Evolutionary conservation across 2,329 filamentous ascomycete species (phyloP).

Genomic region (Ascochyta rabiei): DNA sequence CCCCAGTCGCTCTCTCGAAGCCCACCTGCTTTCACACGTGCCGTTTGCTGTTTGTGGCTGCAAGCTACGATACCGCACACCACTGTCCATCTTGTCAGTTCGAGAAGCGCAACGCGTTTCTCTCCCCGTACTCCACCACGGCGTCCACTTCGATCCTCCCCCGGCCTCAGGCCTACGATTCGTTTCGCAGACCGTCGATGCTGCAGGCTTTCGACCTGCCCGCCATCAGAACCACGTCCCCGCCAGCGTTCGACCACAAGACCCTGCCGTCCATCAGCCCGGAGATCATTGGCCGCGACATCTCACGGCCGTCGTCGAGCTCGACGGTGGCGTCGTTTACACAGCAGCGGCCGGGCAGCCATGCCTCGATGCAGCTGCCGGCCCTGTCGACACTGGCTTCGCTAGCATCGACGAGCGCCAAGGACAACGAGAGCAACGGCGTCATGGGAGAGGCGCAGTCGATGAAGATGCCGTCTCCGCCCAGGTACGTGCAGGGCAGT

Average conservation of each 20-base stretch:
- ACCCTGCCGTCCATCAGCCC: constrained; percentile 56
- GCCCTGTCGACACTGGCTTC: constrained; percentile 66
- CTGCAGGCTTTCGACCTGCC: constrained; percentile 56
- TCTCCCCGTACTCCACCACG: constrained; percentile 49
- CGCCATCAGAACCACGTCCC: constrained; percentile 53
- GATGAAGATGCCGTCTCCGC: constrained; percentile 35
- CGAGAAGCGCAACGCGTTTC: constrained; percentile 48
- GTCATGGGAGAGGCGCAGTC: constrained; percentile 32
- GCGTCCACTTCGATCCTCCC: constrained; percentile 64
- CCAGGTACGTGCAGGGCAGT: constrained; percentile 38
- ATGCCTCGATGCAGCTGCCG: constrained; percentile 56
- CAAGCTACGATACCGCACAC: constrained; percentile 18
- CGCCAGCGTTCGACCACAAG: constrained; percentile 50
- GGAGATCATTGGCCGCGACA: constrained; percentile 53
- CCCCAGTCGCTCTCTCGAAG: constrained; percentile 34
- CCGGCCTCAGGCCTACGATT: constrained; percentile 64
- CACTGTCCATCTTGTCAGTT: constrained; percentile 8
- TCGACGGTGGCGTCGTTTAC: constrained; percentile 55
- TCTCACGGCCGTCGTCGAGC: constrained; percentile 61
- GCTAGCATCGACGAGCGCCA: constrained; percentile 57
- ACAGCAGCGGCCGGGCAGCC: constrained; percentile 48
- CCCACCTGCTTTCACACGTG: constrained; percentile 20
- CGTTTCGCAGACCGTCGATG: constrained; percentile 55
- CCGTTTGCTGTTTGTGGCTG: constrained; percentile 22
- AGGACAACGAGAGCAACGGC: constrained; percentile 35